A percentile compares a stretch with the other conserved stretches of the same genome.
Evolutionary conservation across 2,329 filamentous ascomycete genomes (phyloP).

Genomic region (Colletotrichum sp.): DNA sequence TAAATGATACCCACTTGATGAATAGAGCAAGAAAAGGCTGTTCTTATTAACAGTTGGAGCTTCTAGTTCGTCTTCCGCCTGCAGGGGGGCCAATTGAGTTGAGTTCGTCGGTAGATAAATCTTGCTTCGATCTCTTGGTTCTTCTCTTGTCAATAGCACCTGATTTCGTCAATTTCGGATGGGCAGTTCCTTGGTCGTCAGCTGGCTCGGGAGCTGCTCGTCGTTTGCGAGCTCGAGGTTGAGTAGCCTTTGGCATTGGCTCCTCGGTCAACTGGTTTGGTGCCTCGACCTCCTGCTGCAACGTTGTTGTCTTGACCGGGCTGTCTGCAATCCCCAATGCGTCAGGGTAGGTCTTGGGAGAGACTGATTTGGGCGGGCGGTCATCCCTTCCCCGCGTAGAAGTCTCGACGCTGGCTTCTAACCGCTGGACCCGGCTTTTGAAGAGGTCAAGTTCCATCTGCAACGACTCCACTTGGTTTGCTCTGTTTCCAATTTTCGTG

Average conservation of each 20-base stretch:
- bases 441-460: constrained; percentile 48
- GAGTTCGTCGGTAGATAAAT: not conserved
- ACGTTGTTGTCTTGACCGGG: not conserved
- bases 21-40: not conserved
- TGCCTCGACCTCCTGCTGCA: not conserved
- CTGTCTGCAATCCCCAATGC: not conserved
- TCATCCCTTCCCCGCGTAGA: not conserved
- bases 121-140: not conserved
- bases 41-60: not conserved
- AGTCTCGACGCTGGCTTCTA: constrained; percentile 29
- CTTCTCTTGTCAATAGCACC: not conserved
- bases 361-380: not conserved
- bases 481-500: constrained; percentile 40
- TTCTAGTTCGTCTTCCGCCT: not conserved
- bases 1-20: not conserved
- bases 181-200: too few relatives aligned
- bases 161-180: not conserved
- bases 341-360: not conserved
- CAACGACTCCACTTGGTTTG: constrained; percentile 42
- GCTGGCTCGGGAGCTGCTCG: not conserved
- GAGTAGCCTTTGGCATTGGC: not conserved
- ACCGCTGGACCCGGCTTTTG: constrained; percentile 38
- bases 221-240: not conserved
- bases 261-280: not conserved
- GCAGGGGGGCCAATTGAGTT: not conserved